Conservation (phyloP, 768 basidiomycete species). For the Lentinula lateritia region DNA sequence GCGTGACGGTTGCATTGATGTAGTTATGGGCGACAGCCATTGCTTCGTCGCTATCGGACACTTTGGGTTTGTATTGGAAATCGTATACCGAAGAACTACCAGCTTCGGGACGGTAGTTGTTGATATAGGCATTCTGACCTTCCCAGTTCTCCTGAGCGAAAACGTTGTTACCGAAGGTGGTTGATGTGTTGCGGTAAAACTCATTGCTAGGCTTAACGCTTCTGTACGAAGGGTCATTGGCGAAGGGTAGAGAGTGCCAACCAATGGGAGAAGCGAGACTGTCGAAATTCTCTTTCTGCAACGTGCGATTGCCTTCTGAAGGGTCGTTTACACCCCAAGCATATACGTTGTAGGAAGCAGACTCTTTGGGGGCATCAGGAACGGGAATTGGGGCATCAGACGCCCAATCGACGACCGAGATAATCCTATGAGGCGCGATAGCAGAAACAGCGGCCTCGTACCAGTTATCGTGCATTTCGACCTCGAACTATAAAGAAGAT, state of each 20-base stretch:
- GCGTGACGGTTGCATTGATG: constrained; percentile 82
- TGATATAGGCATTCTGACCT: constrained; percentile 56
- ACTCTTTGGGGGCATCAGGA: constrained; percentile 16
- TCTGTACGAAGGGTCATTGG: constrained; percentile 54
- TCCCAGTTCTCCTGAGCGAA: constrained; percentile 95
- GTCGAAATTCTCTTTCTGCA: constrained; percentile 69
- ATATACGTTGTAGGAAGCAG: constrained; percentile 68
- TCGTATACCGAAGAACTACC: constrained; percentile 55
- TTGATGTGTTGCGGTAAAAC: constrained; percentile 63
- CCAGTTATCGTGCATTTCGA: constrained; percentile 95
- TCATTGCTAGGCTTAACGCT: constrained; percentile 19
- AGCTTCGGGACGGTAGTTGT: constrained; percentile 78
- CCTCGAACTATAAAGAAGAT: constrained; percentile 57
- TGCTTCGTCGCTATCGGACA: constrained; percentile 49
- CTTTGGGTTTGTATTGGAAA: constrained; percentile 69
- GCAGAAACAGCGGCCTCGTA: constrained; percentile 87
- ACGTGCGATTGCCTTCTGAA: constrained; percentile 50
- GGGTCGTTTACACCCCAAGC: constrained; percentile 87
- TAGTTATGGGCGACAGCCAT: constrained; percentile 71
- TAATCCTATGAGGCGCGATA: constrained; percentile 65
- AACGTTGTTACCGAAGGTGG: constrained; percentile 87
- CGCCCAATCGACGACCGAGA: constrained; percentile 94
- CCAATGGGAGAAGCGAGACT: constrained; percentile 77
- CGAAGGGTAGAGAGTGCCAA: constrained; percentile 82
- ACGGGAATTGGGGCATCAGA: constrained; percentile 61